Evolutionary conservation across 495 filamentous ascomycete species (phyloP).

Genomic region (Aspergillus coremiiformis): DNA sequence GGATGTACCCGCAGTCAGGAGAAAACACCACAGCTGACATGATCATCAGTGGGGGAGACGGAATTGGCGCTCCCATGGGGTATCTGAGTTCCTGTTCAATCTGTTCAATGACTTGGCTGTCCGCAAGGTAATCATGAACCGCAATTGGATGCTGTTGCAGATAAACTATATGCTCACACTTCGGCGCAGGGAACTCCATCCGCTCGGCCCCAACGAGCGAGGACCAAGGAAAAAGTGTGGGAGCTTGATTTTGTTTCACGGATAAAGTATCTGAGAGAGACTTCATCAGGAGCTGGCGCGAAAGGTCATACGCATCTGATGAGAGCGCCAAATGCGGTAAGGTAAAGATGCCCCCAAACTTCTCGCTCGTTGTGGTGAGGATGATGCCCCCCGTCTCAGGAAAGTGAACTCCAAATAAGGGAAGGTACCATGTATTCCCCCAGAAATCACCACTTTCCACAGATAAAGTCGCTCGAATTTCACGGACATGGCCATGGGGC

Average conservation of each 20-base stretch:
- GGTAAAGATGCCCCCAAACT: slow-evolving; percentile 82
- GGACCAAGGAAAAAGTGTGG: slow-evolving; percentile 54
- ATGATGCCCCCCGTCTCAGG: slow-evolving; percentile 65
- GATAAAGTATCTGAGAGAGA: slow-evolving; percentile 60
- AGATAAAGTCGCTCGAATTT: slow-evolving; percentile 57
- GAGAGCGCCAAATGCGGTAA: slow-evolving; percentile 75
- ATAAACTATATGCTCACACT: slow-evolving; percentile 85
- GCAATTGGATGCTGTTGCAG: slow-evolving; percentile 66
- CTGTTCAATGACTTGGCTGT: slow-evolving; percentile 45
- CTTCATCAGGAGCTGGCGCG: slow-evolving; percentile 59
- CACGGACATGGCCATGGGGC: slow-evolving; percentile 39
- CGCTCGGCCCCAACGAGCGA: slow-evolving; percentile 51
- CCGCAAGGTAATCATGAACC: slow-evolving; percentile 27
- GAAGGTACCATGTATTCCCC: slow-evolving; percentile 66
- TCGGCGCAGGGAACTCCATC: slow-evolving; percentile 54
- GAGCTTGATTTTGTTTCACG: slow-evolving; percentile 46
- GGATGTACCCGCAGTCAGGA: slow-evolving; percentile 84
- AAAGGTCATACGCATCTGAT: slow-evolving; percentile 55
- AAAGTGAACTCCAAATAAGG: slow-evolving; percentile 77
- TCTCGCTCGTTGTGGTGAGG: slow-evolving; percentile 82
- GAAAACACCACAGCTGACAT: slow-evolving; percentile 88
- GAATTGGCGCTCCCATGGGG: slow-evolving; percentile 72
- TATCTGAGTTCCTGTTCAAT: slow-evolving; percentile 81
- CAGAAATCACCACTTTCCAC: slow-evolving; percentile 61
- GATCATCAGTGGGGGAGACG: slow-evolving; percentile 56